A percentile compares a stretch with the other conserved stretches of the same genome.
phyloP scores from a whole-genome alignment of 225 moss, liverwort and hornwort genomes.

The Pseudisothecium myosuroides region DNA sequence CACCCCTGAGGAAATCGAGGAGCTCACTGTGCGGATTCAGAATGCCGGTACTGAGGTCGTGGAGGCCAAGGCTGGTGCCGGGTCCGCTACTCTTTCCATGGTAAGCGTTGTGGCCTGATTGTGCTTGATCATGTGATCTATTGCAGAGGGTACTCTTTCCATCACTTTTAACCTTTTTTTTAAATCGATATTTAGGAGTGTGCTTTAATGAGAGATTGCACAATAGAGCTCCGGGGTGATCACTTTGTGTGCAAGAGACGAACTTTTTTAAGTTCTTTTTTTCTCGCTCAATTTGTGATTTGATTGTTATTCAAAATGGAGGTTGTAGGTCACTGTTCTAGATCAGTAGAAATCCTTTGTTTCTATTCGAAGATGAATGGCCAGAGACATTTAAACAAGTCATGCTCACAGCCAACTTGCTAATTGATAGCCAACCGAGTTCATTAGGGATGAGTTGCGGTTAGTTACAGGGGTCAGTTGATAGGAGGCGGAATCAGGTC shows the following conservation, averaged over 20 bases:
- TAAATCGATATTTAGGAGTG: neutral
- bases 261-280: neutral
- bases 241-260: neutral
- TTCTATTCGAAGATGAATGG: neutral
- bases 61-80: slow-evolving; percentile 95
- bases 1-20: slow-evolving; percentile 70
- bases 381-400: neutral
- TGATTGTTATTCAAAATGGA: neutral
- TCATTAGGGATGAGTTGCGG: neutral
- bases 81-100: slow-evolving; percentile 97
- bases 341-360: neutral
- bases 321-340: neutral
- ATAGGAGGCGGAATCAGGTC: neutral
- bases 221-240: neutral
- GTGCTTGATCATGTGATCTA: neutral
- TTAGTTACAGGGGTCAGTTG: neutral
- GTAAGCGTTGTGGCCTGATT: slow-evolving; percentile 7
- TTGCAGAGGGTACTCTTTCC: neutral
- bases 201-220: neutral
- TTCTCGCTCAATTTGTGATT: neutral
- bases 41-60: slow-evolving; percentile 99
- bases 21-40: slow-evolving; percentile 86
- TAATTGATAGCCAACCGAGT: neutral
- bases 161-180: neutral
- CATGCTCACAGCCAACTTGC: neutral